phyloP scores from a whole-genome alignment of 2,329 filamentous ascomycete genomes.

The Pseudopyricularia javanii region DNA sequence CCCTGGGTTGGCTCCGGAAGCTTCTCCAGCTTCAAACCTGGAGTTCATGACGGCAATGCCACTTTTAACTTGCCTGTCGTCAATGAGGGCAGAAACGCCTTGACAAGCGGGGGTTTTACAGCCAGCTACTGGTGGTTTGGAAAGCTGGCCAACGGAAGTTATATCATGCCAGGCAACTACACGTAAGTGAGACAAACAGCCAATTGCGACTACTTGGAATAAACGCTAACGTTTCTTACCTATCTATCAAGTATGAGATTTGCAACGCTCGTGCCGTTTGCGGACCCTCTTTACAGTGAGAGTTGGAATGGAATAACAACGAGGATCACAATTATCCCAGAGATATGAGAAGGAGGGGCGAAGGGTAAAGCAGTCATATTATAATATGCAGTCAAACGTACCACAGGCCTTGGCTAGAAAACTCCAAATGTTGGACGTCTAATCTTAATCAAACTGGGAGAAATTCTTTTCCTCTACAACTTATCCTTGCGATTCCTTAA shows the following conservation, averaged over 20 bases:
- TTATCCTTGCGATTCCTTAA: no score
- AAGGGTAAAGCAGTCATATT: no score
- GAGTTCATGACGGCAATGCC: neutral
- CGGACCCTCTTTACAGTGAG: neutral
- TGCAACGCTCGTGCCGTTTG: neutral
- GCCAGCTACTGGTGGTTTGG: constrained; percentile 7
- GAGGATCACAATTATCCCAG: neutral
- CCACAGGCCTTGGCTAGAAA: no score
- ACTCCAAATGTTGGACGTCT: no score
- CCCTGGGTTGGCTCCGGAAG: constrained; percentile 4
- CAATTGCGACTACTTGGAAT: neutral
- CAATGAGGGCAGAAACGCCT: neutral
- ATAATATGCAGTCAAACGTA: no score
- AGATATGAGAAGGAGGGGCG: no score
- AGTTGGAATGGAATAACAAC: neutral
- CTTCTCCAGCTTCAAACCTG: neutral
- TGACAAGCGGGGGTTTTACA: neutral
- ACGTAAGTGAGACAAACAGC: constrained; percentile 2
- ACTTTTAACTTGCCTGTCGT: neutral
- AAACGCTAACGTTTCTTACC: neutral
- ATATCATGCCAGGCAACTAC: constrained; percentile 19
- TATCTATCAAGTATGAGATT: neutral
- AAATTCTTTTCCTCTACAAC: no score
- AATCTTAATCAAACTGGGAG: no score
- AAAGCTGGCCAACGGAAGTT: constrained; percentile 14